These are phyloP conservation scores for Dactylonectria estremocensis DNA, from an alignment of 2,329 filamentous ascomycete species.

Conservation along the genomic window DNA sequence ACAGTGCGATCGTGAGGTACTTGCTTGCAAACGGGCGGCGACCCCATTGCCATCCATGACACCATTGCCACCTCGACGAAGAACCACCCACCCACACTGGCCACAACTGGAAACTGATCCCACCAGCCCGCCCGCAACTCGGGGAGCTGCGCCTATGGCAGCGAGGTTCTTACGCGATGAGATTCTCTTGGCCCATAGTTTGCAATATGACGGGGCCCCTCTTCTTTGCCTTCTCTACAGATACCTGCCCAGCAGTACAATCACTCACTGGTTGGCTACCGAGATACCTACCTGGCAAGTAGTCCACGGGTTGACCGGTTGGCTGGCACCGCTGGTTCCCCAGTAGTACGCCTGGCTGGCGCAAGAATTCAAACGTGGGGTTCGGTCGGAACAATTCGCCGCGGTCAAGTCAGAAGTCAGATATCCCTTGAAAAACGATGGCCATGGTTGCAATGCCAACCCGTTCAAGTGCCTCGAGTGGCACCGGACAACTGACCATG, in stretches of 20 bases:
- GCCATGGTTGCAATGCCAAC: background rate
- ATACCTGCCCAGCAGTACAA: too few relatives aligned
- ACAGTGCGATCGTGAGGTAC: constrained; percentile 33
- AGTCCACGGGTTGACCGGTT: too few relatives aligned
- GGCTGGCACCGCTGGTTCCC: too few relatives aligned
- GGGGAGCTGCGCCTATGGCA: constrained; percentile 39
- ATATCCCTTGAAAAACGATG: constrained; percentile 4
- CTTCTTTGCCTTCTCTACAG: too few relatives aligned
- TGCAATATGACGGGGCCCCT: constrained; percentile 29
- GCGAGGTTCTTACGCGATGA: constrained; percentile 39
- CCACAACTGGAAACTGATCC: constrained; percentile 26
- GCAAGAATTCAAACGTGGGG: constrained; percentile 17
- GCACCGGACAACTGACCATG: constrained; percentile 44
- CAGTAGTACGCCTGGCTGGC: constrained; percentile 8
- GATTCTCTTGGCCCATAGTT: constrained; percentile 30
- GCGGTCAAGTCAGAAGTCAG: background rate
- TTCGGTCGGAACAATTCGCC: constrained; percentile 19
- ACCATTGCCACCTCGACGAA: constrained; percentile 32
- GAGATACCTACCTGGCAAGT: too few relatives aligned
- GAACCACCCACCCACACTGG: constrained; percentile 19
- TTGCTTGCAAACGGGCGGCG: constrained; percentile 32
- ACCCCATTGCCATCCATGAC: background rate
- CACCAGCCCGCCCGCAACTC: constrained; percentile 30
- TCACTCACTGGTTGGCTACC: too few relatives aligned
- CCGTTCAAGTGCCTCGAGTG: constrained; percentile 33